Percentiles rank a stretch among this genome's conserved stretches.
These are phyloP conservation scores for Lanzia echinophila DNA, from an alignment of 2,329 filamentous ascomycete species.

Conservation along the genomic window DNA sequence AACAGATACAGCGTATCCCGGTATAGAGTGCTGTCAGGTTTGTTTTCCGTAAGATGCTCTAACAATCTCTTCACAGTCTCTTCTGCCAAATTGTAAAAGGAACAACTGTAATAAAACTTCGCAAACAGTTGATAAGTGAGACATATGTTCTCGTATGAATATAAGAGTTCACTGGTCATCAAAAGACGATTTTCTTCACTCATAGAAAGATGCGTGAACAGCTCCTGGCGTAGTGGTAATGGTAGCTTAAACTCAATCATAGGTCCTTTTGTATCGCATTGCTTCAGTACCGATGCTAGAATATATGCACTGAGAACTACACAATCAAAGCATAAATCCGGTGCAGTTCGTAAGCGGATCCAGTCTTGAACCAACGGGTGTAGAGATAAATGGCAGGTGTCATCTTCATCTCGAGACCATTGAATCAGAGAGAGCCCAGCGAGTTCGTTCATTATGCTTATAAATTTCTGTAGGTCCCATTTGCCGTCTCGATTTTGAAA, in stretches of 20 bases:
- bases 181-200: constrained; percentile 6
- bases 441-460: constrained; percentile 13
- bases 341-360: constrained; percentile 16
- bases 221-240: constrained; percentile 8
- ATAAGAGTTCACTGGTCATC: not conserved
- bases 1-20: too few relatives aligned
- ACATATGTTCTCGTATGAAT: not conserved
- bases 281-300: not conserved
- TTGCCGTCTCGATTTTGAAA: not conserved
- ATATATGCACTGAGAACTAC: constrained; percentile 1
- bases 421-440: constrained; percentile 19
- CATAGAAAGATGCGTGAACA: constrained; percentile 10
- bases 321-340: constrained; percentile 5
- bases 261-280: not conserved
- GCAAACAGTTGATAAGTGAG: not conserved
- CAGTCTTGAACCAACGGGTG: constrained; percentile 23
- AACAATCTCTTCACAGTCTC: too few relatives aligned
- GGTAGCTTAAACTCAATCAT: not conserved
- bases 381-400: constrained; percentile 14
- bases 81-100: too few relatives aligned
- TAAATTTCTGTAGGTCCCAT: constrained; percentile 15
- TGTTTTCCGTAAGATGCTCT: too few relatives aligned
- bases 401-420: constrained; percentile 11
- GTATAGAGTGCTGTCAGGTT: too few relatives aligned
- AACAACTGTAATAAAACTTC: constrained; percentile 4